A percentile compares a stretch with the other conserved stretches of the same genome.
phyloP scores from a whole-genome alignment of 2,329 filamentous ascomycete species.

The Penicillium sumatraense region DNA sequence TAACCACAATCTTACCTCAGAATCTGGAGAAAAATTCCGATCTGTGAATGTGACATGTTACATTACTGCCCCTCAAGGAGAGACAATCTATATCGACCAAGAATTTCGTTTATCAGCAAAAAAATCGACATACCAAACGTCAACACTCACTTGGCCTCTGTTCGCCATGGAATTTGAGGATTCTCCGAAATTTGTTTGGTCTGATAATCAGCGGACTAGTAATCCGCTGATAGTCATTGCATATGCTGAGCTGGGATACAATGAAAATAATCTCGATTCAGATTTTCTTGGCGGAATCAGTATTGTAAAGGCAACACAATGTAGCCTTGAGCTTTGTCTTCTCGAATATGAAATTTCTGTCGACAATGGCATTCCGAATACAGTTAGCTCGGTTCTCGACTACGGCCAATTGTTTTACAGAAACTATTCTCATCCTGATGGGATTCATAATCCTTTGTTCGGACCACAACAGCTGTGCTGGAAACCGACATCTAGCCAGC shows the following conservation, averaged over 20 bases:
- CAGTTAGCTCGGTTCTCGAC: not conserved
- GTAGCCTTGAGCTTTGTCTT: conserved; percentile 4
- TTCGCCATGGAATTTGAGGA: not conserved
- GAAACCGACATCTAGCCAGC: not conserved
- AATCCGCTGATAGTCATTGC: not conserved
- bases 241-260: not conserved
- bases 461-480: too few species aligned
- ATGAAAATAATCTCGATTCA: not conserved
- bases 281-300: not conserved
- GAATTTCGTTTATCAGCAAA: not conserved
- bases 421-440: not conserved
- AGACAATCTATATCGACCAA: not conserved
- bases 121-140: not conserved
- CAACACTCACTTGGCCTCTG: not conserved
- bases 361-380: not conserved
- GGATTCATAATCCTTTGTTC: too few species aligned
- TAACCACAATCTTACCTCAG: not conserved
- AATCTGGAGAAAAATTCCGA: not conserved
- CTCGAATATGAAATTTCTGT: not conserved
- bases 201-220: not conserved
- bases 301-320: not conserved
- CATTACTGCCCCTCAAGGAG: conserved; percentile 1
- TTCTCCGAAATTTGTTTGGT: not conserved
- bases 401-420: conserved; percentile 1
- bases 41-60: not conserved